Evolutionary conservation across 1,139 yeast species (phyloP), one percentile per base, ranked within the genome.

Genomic region (Candida tetrigidarum): DNA sequence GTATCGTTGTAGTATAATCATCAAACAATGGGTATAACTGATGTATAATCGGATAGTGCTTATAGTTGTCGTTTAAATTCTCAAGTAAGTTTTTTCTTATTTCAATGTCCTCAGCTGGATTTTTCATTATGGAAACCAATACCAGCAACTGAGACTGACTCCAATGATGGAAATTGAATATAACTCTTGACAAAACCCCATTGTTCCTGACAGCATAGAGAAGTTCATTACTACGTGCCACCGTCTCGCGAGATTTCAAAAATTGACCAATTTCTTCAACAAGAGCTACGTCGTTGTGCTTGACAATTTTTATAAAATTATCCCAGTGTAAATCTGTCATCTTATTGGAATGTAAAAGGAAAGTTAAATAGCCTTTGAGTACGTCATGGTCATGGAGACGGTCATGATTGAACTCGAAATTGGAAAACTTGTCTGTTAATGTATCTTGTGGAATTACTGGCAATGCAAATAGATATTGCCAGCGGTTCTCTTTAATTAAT

Each of bases 1-100:
- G 86, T 42, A 79, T 80, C 0, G 90, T 83, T 3, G 75, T 66
- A 0, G 91, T 81, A 55, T 85, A 84, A 53, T 86, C 92, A 51
- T 83, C 81, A 34, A 85, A 61, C 36, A 74, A 67, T 3, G 38
- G 47, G 33, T 48, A 42, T 11, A 53, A 23, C 9, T 34, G 8
- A 5, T 16, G 33, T 10, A 43, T 34, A 9, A 39, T 14, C 0
- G 96, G 95, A 15, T 46, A 39, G 8, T 42, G 43, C 4, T 20
- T 30, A 18, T 46, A 41, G 11, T 50, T 46, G 9, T 23, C 37
- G 20, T 27, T 42, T 19, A 66, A 46, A 23, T 60, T 49, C 7
- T 50, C 42, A 3, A 67, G 55, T 49, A 70, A 44, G 37, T 54
- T 53, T 11, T 63, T 49, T 20, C 74, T 49, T 2, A 63, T 53